phyloP scores from a whole-genome alignment of 192 early-diverging fungal genomes.

The Coemansia sp. region DNA sequence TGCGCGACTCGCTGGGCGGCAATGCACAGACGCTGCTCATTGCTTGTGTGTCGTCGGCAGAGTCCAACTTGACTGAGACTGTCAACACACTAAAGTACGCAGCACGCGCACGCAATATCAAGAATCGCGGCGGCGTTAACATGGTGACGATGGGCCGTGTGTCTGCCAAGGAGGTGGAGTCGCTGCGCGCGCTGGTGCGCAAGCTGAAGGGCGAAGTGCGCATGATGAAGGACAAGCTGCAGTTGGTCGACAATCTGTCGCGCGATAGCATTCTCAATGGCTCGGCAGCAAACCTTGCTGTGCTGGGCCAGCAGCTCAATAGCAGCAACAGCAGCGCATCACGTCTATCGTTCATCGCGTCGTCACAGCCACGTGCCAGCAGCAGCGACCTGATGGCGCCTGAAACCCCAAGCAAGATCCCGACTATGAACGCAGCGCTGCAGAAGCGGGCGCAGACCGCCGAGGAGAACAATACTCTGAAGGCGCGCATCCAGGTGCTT shows the following conservation, averaged over 20 bases:
- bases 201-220: constrained; percentile 64
- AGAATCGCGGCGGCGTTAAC: constrained; percentile 82
- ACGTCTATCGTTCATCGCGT: neutral
- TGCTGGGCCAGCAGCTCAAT: neutral
- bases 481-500: constrained; percentile 43
- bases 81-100: constrained; percentile 97
- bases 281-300: constrained; percentile 1
- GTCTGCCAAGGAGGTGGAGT: constrained; percentile 64
- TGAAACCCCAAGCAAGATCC: constrained; percentile 25
- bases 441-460: constrained; percentile 29
- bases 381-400: neutral
- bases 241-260: constrained; percentile 6
- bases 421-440: constrained; percentile 26
- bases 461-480: constrained; percentile 22
- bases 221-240: constrained; percentile 27
- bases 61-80: constrained; percentile 83
- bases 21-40: constrained; percentile 94
- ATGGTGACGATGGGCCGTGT: constrained; percentile 58
- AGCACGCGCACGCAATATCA: constrained; percentile 93
- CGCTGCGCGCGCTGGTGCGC: constrained; percentile 63
- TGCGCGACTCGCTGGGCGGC: constrained; percentile 96
- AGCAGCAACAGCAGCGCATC: neutral
- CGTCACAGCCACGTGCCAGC: neutral
- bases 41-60: constrained; percentile 88
- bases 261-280: constrained; percentile 9